Evolutionary conservation across 1,284 basidiomycete species (phyloP).

Genomic region (Xerocomus tenax): DNA sequence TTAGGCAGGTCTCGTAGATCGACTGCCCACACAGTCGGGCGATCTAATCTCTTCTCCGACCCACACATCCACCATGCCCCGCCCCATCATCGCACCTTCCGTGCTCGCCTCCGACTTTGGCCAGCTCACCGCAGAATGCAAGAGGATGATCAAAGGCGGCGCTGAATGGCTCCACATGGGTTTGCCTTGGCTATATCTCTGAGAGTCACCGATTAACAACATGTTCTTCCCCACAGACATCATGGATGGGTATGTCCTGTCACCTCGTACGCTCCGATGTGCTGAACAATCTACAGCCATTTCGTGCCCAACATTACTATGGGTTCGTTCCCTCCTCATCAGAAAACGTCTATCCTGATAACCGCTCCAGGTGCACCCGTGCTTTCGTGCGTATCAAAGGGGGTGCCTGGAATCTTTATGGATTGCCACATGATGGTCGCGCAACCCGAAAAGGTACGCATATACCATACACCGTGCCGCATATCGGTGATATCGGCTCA

Average conservation of each 20-base stretch:
- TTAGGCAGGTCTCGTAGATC: constrained; percentile 25
- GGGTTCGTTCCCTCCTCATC: constrained; percentile 44
- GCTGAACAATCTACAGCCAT: constrained; percentile 49
- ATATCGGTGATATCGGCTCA: constrained; percentile 4
- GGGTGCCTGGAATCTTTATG: constrained; percentile 94
- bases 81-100: constrained; percentile 83
- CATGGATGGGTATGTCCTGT: constrained; percentile 78
- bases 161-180: constrained; percentile 98
- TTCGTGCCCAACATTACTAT: constrained; percentile 99
- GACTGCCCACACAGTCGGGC: constrained; percentile 1
- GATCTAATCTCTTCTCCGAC: constrained; percentile 8
- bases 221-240: constrained; percentile 52
- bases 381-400: constrained; percentile 79
- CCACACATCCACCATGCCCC: constrained; percentile 49
- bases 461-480: not conserved
- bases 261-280: not conserved
- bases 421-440: constrained; percentile 99
- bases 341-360: constrained; percentile 7
- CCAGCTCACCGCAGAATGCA: constrained; percentile 84
- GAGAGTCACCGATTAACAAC: constrained; percentile 5
- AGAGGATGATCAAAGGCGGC: constrained; percentile 84
- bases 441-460: constrained; percentile 73
- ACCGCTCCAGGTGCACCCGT: constrained; percentile 71
- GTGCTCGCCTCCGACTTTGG: constrained; percentile 94
- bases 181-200: constrained; percentile 26